Evolutionary conservation across 805 yeast genomes (phyloP).

Genomic region (Yamadazyma laniorum): DNA sequence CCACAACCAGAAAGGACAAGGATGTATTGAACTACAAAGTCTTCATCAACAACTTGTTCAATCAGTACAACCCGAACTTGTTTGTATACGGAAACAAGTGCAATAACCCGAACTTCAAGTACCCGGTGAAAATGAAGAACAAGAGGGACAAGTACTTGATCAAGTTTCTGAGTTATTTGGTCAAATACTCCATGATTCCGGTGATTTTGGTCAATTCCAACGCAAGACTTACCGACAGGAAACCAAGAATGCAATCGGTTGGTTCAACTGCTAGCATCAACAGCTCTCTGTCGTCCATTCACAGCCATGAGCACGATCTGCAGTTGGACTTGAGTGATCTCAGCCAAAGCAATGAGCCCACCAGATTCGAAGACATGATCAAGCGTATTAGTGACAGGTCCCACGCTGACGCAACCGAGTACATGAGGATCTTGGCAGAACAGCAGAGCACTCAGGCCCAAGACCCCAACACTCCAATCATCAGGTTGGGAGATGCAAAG

Average conservation of each 20-base stretch:
- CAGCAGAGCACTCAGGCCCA: slow-evolving; percentile 2
- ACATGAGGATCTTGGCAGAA: slow-evolving; percentile 14
- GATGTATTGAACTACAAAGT: slow-evolving; percentile 26
- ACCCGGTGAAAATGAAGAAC: slow-evolving; percentile 29
- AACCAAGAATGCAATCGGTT: not conserved
- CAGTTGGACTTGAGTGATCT: not conserved
- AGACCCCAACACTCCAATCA: slow-evolving; percentile 4
- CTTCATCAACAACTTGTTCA: slow-evolving; percentile 35
- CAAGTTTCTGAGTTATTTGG: slow-evolving; percentile 35
- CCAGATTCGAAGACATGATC: slow-evolving; percentile 20
- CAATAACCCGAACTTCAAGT: slow-evolving; percentile 42
- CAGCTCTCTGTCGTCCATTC: not conserved
- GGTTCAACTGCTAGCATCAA: not conserved
- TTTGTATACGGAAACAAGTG: slow-evolving; percentile 37
- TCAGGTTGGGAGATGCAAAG: not conserved
- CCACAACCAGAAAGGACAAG: slow-evolving; percentile 4
- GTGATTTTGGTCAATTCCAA: slow-evolving; percentile 22
- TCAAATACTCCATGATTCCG: slow-evolving; percentile 41
- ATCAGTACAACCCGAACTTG: slow-evolving; percentile 42
- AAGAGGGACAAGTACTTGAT: slow-evolving; percentile 28
- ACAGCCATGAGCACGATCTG: too few species aligned
- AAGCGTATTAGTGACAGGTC: slow-evolving; percentile 21
- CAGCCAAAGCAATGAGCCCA: slow-evolving; percentile 3
- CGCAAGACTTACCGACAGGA: not conserved
- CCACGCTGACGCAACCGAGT: slow-evolving; percentile 24